phyloP scores from a whole-genome alignment of 2,329 filamentous ascomycete genomes.

The Colletotrichum caudatum region DNA sequence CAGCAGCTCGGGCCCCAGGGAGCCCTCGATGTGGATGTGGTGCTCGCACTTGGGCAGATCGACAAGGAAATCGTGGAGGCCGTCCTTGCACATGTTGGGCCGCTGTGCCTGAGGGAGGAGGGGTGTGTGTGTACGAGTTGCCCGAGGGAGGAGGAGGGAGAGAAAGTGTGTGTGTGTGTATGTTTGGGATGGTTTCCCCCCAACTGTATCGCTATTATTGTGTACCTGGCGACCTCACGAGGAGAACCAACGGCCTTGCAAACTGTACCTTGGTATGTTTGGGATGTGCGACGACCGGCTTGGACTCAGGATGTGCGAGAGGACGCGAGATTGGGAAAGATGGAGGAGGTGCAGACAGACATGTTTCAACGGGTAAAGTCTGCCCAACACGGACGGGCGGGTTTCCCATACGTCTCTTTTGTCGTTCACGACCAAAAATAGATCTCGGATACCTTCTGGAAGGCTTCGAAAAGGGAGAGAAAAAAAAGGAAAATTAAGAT shows the following conservation, averaged over 20 bases:
- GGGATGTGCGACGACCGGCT: neutral
- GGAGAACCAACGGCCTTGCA: too few species aligned
- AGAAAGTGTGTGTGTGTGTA: neutral
- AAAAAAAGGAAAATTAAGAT: too few species aligned
- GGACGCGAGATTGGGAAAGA: constrained; percentile 9
- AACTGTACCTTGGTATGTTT: neutral
- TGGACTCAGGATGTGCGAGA: constrained; percentile 7
- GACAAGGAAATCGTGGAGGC: constrained; percentile 69
- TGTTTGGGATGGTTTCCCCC: neutral
- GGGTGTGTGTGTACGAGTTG: constrained; percentile 7
- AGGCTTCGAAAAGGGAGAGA: constrained; percentile 26
- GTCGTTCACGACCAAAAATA: constrained; percentile 40
- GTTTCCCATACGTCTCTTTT: constrained; percentile 5
- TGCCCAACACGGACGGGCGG: constrained; percentile 20
- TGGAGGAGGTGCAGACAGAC: constrained; percentile 20
- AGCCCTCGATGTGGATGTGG: constrained; percentile 84
- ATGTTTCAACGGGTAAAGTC: constrained; percentile 36
- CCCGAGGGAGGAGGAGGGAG: too few species aligned
- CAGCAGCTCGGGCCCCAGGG: constrained; percentile 76
- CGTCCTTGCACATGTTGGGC: constrained; percentile 64
- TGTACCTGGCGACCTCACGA: too few species aligned
- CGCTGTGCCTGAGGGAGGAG: neutral
- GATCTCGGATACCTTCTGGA: constrained; percentile 31
- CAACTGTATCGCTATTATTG: too few species aligned
- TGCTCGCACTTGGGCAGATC: constrained; percentile 84